Percentiles rank a stretch among this genome's conserved stretches.
Conservation (phyloP, 352 stramenopile species). For the Phytopythium montanum region DNA sequence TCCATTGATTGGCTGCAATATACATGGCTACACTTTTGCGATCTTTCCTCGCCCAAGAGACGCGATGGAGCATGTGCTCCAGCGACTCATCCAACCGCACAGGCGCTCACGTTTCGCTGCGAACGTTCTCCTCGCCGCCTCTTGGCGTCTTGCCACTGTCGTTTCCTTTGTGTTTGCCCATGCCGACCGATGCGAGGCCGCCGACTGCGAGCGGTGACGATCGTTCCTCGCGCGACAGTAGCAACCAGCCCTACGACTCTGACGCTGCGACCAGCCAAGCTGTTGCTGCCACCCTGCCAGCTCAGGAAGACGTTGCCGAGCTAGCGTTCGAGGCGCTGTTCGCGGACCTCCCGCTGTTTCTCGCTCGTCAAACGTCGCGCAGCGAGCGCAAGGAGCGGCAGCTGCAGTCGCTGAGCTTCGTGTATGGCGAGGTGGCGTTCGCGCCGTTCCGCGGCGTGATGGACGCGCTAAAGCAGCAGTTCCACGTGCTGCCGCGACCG, state of each 20-base stretch:
- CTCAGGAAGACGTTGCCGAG: neutral
- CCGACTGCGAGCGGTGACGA: neutral
- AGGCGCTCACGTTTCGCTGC: neutral
- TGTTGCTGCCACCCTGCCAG: neutral
- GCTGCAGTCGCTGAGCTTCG: constrained; percentile 65
- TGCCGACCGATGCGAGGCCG: neutral
- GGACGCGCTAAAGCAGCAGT: constrained; percentile 52
- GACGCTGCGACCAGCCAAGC: neutral
- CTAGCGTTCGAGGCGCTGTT: constrained; percentile 51
- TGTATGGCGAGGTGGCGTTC: constrained; percentile 91
- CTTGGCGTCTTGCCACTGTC: no score
- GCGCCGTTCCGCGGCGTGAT: constrained; percentile 65
- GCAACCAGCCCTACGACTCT: neutral
- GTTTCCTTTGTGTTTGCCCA: neutral
- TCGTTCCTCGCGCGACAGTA: neutral
- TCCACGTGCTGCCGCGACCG: constrained; percentile 55
- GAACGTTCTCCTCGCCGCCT: neutral
- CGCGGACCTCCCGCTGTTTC: constrained; percentile 31
- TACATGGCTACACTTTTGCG: neutral
- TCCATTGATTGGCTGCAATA: neutral
- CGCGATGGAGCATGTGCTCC: neutral
- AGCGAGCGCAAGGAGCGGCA: constrained; percentile 46
- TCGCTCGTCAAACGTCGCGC: constrained; percentile 26
- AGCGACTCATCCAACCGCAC: neutral
- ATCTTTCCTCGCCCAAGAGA: constrained; percentile 3